These are phyloP conservation scores for Benincasa hispida DNA, from an alignment of 306 rosid species.

Conservation along the genomic window DNA sequence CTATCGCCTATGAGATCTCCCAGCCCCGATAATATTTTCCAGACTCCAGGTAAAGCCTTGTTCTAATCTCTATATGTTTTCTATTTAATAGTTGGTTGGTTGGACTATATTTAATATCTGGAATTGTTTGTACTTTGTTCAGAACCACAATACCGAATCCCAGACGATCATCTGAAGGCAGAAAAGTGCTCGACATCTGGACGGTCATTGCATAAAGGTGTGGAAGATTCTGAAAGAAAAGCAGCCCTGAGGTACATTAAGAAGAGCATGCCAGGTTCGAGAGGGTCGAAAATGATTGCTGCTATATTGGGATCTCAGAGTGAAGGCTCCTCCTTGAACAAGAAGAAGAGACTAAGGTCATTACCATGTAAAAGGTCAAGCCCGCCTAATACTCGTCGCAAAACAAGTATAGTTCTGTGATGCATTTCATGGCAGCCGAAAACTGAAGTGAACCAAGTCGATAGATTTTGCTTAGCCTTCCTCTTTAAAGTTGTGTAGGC, in stretches of 20 bases:
- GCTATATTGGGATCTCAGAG: conserved; percentile 14
- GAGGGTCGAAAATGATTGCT: conserved; percentile 25
- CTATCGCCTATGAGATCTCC: conserved; percentile 52
- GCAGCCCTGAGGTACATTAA: conserved; percentile 37
- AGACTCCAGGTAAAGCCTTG: conserved; percentile 39
- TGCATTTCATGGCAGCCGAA: conserved; percentile 28
- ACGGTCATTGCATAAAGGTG: conserved; percentile 8
- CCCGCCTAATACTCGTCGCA: conserved; percentile 20
- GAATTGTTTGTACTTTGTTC: conserved; percentile 6
- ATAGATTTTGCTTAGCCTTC: neutral
- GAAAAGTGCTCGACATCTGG: neutral
- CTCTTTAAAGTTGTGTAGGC: neutral
- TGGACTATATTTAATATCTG: neutral
- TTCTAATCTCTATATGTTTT: neutral
- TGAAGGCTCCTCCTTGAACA: conserved; percentile 19
- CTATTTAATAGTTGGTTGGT: neutral
- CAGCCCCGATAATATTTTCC: conserved; percentile 12
- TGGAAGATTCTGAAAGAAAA: conserved; percentile 20
- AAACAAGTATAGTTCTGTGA: conserved; percentile 28
- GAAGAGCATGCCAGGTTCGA: conserved; percentile 26
- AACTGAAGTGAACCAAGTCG: neutral
- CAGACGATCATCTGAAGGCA: conserved; percentile 25
- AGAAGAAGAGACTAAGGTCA: conserved; percentile 37
- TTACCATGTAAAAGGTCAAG: conserved; percentile 27
- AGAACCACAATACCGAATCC: conserved; percentile 26